phyloP scores from a whole-genome alignment of 176 grass and related monocot species.

The Miscanthus lutarioriparius region DNA sequence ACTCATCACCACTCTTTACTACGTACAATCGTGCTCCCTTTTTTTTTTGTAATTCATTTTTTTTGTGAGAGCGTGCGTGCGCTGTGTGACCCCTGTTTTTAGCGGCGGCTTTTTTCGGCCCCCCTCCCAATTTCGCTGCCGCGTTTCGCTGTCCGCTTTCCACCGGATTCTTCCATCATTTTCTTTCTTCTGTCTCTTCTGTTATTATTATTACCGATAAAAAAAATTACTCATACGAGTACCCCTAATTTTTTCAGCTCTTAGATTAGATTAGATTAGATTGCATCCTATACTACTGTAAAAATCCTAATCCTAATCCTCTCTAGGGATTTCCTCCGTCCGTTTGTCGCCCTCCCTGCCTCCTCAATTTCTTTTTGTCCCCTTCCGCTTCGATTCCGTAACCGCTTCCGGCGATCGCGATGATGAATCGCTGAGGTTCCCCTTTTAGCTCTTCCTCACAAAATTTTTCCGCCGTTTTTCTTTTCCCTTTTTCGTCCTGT shows the following conservation, averaged over 20 bases:
- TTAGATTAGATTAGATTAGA: not conserved
- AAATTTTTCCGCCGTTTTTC: not conserved
- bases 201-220: no score
- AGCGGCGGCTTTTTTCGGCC: not conserved
- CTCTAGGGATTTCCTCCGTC: constrained; percentile 13
- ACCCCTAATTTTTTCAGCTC: no score
- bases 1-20: not conserved
- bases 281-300: no score
- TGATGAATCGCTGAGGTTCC: not conserved
- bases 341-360: not conserved
- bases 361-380: not conserved
- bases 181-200: no score
- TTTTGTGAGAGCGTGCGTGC: not conserved
- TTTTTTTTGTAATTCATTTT: not conserved
- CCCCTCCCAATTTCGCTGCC: not conserved
- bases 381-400: not conserved
- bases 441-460: not conserved
- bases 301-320: not conserved
- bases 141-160: constrained; percentile 5
- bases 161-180: not conserved
- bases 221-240: no score
- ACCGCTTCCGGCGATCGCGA: not conserved
- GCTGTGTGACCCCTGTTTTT: constrained; percentile 6
- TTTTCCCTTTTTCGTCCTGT: not conserved
- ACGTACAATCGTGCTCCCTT: not conserved